Base-by-base conservation (phyloP, 305 asterid genomes). In the Salvia sclarea region DNA sequence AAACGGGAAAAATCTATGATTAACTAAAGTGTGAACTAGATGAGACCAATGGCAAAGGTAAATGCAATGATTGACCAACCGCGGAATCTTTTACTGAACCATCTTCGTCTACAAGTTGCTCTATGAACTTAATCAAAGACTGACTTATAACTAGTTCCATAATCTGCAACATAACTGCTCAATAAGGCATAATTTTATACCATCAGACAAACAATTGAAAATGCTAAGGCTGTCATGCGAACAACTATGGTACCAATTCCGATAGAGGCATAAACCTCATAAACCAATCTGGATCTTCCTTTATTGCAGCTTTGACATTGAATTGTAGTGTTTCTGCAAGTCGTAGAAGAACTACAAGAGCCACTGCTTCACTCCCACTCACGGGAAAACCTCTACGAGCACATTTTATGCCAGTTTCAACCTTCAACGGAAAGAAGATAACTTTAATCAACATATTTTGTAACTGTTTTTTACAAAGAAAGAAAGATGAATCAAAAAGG, bases 41-140 rank as follows among this genome's bases (percentile, higher is more conserved):
- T 65, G 43, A 73, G 60, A 62, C 18, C 25, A 50, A 33, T 44
- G 59, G 71, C 54, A 50, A 33, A 28, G 54, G 48, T 52, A 24
- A 47, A 67, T 65, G 49, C 48, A 69, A 52, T 31, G 53, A 47
- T 64, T 72, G 76, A 80, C 95, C 71, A 40, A 94, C 99, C 82
- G 97, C 97, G 60, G 97, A 88, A 76, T 94, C 99, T 84, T 86
- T 94, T 70, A 94, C 96, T 40, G 85, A 87, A 59, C 99, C 99
- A 78, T 91, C 99, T 74, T 89, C 96, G 80, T 89, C 96, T 57
- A 94, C 83, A 64, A 91, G 83, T 68, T 91, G 93, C 75, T 80
- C 84, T 74, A 94, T 77, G 63, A 79, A 86, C 79, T 76, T 89
- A 61, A 89, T 73, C 62, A 94, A 71, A 20, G 96, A 69, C 64